Conservation (phyloP, 495 filamentous ascomycete species). For the Aspergillus cristatus region DNA sequence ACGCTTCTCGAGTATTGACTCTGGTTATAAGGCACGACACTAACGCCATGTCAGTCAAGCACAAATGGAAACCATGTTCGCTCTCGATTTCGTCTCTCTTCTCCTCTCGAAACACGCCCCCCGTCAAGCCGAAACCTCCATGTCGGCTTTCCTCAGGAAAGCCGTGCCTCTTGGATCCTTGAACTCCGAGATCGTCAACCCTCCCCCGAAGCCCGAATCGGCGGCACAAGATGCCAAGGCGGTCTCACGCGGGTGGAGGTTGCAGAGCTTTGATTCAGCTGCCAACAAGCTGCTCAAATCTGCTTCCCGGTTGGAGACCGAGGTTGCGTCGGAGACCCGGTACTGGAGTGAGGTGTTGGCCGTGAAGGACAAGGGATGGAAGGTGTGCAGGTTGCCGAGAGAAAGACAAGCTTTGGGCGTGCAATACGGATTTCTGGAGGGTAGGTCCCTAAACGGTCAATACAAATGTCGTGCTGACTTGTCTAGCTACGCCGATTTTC, state of each 20-base stretch:
- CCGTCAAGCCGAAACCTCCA: constrained; percentile 53
- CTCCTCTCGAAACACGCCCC: constrained; percentile 69
- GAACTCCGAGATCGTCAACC: constrained; percentile 60
- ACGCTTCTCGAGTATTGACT: background rate
- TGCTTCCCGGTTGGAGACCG: constrained; percentile 60
- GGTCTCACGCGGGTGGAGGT: constrained; percentile 68
- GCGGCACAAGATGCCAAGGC: constrained; percentile 43
- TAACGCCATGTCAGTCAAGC: too few species aligned
- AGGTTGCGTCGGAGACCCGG: constrained; percentile 66
- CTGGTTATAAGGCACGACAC: too few species aligned
- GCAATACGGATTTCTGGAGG: constrained; percentile 79
- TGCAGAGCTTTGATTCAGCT: constrained; percentile 63
- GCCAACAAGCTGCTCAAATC: constrained; percentile 67
- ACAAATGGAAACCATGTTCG: constrained; percentile 53
- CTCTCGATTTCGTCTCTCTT: constrained; percentile 78
- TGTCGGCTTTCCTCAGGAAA: constrained; percentile 60
- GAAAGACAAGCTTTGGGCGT: constrained; percentile 71
- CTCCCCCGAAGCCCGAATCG: constrained; percentile 42
- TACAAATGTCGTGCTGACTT: constrained; percentile 3
- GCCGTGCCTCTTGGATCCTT: constrained; percentile 64
- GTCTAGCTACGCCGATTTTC: constrained; percentile 59
- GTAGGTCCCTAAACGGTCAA: constrained; percentile 16
- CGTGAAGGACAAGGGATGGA: constrained; percentile 77
- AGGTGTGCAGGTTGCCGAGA: constrained; percentile 61
- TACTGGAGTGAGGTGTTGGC: constrained; percentile 85